Conservation (phyloP, 2,329 filamentous ascomycete genomes). For the Cytospora mali region DNA sequence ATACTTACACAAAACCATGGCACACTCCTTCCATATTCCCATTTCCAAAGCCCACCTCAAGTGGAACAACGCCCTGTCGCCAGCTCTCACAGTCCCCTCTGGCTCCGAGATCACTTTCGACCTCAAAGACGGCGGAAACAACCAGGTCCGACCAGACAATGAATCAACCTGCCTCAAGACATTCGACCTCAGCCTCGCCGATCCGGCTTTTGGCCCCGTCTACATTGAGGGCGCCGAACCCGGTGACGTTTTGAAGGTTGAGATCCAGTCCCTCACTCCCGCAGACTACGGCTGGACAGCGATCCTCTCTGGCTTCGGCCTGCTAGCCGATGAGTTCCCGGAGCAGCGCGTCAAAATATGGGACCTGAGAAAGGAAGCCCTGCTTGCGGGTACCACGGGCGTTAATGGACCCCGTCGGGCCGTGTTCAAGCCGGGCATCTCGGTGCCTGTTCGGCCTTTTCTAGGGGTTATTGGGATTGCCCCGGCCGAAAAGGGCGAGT, state of each 20-base stretch:
- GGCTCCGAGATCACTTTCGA: conserved; percentile 52
- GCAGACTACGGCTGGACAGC: conserved; percentile 55
- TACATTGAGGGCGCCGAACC: conserved; percentile 51
- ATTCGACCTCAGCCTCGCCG: conserved; percentile 46
- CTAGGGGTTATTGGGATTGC: conserved; percentile 56
- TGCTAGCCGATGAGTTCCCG: conserved; percentile 51
- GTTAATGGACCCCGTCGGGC: conserved; percentile 37
- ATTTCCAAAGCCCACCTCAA: conserved; percentile 44
- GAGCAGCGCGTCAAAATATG: conserved; percentile 51
- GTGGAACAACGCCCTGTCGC: conserved; percentile 50
- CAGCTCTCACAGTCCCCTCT: conserved; percentile 50
- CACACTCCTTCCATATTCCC: conserved; percentile 35
- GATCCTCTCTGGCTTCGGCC: conserved; percentile 53
- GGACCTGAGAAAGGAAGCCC: conserved; percentile 40
- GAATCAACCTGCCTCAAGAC: conserved; percentile 42
- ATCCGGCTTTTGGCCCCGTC: conserved; percentile 55
- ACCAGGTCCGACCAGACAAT: conserved; percentile 49
- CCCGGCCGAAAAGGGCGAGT: conserved; percentile 46
- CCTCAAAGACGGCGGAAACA: conserved; percentile 52
- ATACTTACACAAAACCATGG: conserved; percentile 21
- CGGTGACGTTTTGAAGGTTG: conserved; percentile 55
- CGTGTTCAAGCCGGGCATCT: conserved; percentile 50
- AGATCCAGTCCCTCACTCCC: conserved; percentile 49
- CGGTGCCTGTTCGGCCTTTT: conserved; percentile 53
- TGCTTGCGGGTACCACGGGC: conserved; percentile 25